phyloP scores from a whole-genome alignment of 192 early-diverging fungal genomes.

The Kickxella alabastrina region DNA sequence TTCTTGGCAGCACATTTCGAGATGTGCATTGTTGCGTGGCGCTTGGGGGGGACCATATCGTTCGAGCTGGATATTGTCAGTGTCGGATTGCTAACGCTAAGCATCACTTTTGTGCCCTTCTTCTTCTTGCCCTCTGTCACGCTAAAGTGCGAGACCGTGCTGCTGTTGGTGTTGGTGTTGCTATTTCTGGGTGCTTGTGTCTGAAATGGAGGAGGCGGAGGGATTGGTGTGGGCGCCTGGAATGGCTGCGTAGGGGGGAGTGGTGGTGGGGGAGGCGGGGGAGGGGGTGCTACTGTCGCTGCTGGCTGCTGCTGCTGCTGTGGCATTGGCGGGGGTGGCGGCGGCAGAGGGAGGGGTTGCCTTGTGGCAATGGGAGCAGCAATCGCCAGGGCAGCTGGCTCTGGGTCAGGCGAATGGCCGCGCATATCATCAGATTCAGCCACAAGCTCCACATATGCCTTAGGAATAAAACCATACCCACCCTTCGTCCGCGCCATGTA shows the following conservation, averaged over 20 bases:
- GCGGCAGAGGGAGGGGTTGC: neutral
- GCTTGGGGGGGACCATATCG: slow-evolving; percentile 47
- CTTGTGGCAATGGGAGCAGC: neutral
- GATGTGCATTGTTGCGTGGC: slow-evolving; percentile 54
- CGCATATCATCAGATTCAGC: neutral
- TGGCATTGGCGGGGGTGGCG: slow-evolving; percentile 5
- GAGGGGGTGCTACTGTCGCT: slow-evolving; percentile 2
- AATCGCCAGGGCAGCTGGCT: neutral
- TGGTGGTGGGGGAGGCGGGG: slow-evolving; percentile 3
- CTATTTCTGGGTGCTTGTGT: neutral
- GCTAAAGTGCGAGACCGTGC: slow-evolving; percentile 39
- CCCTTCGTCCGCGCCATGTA: slow-evolving; percentile 74
- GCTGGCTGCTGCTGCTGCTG: slow-evolving; percentile 1
- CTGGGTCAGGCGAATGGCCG: slow-evolving; percentile 1
- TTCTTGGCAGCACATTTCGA: slow-evolving; percentile 60
- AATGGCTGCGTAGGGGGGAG: slow-evolving; percentile 1
- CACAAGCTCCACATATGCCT: slow-evolving; percentile 73
- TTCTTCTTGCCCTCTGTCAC: slow-evolving; percentile 66
- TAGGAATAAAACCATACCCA: slow-evolving; percentile 79
- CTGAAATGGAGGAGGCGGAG: neutral
- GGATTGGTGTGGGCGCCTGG: slow-evolving; percentile 1
- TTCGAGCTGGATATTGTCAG: slow-evolving; percentile 61
- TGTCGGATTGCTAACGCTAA: slow-evolving; percentile 61
- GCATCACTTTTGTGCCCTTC: slow-evolving; percentile 67
- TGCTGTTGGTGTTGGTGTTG: neutral